Evolutionary conservation across 805 yeast species (phyloP).

Genomic region (Wickerhamiella qilinensis): DNA sequence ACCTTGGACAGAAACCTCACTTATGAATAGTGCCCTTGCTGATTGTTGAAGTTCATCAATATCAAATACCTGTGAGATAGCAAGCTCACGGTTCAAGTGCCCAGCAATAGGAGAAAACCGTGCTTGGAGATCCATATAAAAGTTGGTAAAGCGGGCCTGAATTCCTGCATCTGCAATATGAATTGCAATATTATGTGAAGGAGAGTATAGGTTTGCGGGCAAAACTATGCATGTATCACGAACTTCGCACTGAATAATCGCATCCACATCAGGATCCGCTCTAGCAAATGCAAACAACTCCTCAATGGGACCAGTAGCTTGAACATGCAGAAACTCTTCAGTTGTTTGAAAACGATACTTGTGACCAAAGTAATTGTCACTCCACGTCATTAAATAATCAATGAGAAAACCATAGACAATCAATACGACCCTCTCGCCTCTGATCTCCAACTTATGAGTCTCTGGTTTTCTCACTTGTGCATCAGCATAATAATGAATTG

Average conservation of each 20-base stretch:
- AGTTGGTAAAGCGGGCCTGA: constrained; percentile 76
- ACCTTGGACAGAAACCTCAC: constrained; percentile 29
- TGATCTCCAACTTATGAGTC: constrained; percentile 45
- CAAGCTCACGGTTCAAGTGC: constrained; percentile 8
- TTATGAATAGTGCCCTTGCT: constrained; percentile 7
- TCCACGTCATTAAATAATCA: constrained; percentile 54
- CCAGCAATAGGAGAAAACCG: constrained; percentile 45
- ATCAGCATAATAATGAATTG: constrained; percentile 41
- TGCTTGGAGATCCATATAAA: constrained; percentile 77
- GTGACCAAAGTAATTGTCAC: constrained; percentile 87
- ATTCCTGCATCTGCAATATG: constrained; percentile 50
- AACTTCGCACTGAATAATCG: constrained; percentile 54
- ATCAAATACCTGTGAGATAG: constrained; percentile 9
- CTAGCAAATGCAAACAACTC: constrained; percentile 6
- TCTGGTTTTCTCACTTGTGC: constrained; percentile 24
- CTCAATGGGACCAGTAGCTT: constrained; percentile 1
- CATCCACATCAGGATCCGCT: constrained; percentile 54
- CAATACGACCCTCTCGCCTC: constrained; percentile 50
- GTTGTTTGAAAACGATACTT: constrained; percentile 67
- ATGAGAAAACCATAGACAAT: constrained; percentile 67
- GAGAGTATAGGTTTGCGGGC: constrained; percentile 58
- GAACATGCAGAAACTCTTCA: constrained; percentile 49
- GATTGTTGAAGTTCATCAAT: constrained; percentile 8
- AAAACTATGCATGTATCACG: constrained; percentile 53
- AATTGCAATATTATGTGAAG: constrained; percentile 43